Conservation (phyloP, 768 basidiomycete genomes). For the Pisolithus tinctorius region DNA sequence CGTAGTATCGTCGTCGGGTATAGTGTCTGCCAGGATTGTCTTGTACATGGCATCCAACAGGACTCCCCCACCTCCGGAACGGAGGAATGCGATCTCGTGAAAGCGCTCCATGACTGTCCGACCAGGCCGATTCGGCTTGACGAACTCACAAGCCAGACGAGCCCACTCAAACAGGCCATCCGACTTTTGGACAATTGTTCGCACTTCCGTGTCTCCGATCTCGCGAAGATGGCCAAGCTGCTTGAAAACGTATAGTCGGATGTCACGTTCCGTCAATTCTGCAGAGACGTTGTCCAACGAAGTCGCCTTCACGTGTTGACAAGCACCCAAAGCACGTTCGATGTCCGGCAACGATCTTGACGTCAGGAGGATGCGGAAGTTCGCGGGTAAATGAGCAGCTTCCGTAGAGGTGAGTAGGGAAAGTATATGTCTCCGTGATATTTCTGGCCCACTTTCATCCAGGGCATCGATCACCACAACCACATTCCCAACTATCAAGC, state of each 20-base stretch:
- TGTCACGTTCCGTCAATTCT: background rate
- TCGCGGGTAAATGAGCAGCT: background rate
- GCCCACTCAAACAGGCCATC: conserved; percentile 1
- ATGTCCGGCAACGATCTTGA: background rate
- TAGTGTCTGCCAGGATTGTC: background rate
- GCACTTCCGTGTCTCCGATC: background rate
- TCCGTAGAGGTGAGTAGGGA: background rate
- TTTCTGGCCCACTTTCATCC: background rate
- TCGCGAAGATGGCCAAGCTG: background rate
- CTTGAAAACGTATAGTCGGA: background rate
- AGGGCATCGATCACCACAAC: background rate
- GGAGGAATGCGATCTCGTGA: background rate
- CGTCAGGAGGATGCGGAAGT: background rate
- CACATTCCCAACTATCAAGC: background rate
- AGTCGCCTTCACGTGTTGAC: background rate
- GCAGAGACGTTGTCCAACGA: background rate
- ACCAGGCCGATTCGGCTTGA: background rate
- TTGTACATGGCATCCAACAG: background rate
- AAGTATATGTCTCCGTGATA: background rate
- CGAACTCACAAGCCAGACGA: background rate
- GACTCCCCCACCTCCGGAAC: background rate
- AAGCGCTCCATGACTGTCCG: background rate
- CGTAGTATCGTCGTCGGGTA: background rate
- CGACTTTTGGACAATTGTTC: conserved; percentile 7
- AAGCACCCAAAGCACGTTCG: background rate